Conservation (phyloP, 2,329 filamentous ascomycete genomes). For the Fusarium piperis region DNA sequence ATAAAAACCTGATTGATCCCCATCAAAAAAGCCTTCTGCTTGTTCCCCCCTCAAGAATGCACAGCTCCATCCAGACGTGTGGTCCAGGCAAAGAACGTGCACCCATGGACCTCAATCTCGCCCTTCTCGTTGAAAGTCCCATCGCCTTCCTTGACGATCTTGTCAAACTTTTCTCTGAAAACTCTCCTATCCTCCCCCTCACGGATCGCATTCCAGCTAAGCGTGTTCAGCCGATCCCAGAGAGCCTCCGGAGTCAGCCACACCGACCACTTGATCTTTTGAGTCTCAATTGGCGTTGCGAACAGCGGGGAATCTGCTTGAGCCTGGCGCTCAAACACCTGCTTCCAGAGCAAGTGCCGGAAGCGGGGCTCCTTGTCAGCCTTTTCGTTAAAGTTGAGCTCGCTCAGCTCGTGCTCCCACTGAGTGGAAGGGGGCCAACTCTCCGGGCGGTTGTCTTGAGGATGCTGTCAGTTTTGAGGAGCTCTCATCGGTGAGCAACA, state of each 20-base stretch:
- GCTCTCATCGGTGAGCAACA: neutral
- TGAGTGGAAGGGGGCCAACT: conserved; percentile 63
- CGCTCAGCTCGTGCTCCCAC: conserved; percentile 72
- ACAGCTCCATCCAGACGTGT: conserved; percentile 46
- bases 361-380: conserved; percentile 70
- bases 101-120: conserved; percentile 71
- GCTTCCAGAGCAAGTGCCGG: conserved; percentile 70
- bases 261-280: conserved; percentile 51
- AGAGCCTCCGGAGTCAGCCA: conserved; percentile 69
- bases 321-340: conserved; percentile 70
- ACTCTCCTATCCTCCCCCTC: conserved; percentile 59
- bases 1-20: conserved; percentile 28
- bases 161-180: conserved; percentile 62
- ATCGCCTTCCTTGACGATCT: conserved; percentile 61
- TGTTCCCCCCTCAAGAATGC: neutral
- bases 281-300: conserved; percentile 68
- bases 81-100: conserved; percentile 72
- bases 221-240: conserved; percentile 71
- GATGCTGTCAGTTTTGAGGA: neutral
- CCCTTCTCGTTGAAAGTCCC: conserved; percentile 69
- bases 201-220: conserved; percentile 74
- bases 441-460: conserved; percentile 69
- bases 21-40: neutral
- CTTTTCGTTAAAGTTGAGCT: conserved; percentile 63
- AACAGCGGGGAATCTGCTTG: conserved; percentile 61